A percentile compares a stretch with the other conserved stretches of the same genome.
Conservation (phyloP, 164 flowering plant genomes). For the Dillenia suffruticosa region DNA sequence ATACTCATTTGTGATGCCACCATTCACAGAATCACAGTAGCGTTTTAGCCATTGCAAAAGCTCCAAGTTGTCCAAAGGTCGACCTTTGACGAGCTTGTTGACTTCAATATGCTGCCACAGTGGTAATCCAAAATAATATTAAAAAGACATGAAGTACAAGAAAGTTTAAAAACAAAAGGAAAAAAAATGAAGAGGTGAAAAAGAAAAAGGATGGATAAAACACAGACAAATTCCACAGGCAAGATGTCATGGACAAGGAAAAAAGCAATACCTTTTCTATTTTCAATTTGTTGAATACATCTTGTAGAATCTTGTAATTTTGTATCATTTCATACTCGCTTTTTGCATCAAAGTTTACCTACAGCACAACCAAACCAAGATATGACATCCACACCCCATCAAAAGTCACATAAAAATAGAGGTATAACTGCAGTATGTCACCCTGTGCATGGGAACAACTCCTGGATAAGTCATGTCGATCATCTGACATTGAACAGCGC, state of each 20-base stretch:
- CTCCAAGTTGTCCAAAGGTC: slow-evolving; percentile 94
- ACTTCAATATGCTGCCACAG: slow-evolving; percentile 78
- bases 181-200: not conserved
- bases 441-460: slow-evolving; percentile 96
- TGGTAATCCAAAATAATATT: not conserved
- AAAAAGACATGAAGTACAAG: too few species aligned
- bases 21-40: slow-evolving; percentile 85
- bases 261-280: slow-evolving; percentile 58
- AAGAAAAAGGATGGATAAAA: not conserved
- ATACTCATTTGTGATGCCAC: slow-evolving; percentile 91
- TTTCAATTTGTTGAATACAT: slow-evolving; percentile 77
- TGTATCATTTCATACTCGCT: slow-evolving; percentile 94
- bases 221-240: too few species aligned
- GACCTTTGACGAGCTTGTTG: slow-evolving; percentile 80
- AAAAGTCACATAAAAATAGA: not conserved
- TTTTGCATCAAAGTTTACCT: slow-evolving; percentile 93
- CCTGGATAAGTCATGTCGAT: slow-evolving; percentile 89
- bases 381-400: not conserved
- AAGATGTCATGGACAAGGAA: not conserved
- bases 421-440: slow-evolving; percentile 9
- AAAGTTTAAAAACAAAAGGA: not conserved
- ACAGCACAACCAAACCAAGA: not conserved
- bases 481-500: slow-evolving; percentile 94
- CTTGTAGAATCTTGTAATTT: slow-evolving; percentile 89
- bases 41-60: slow-evolving; percentile 95